Evolutionary conservation across 2,329 filamentous ascomycete species (phyloP).

Genomic region (Escovopsis weberi): DNA sequence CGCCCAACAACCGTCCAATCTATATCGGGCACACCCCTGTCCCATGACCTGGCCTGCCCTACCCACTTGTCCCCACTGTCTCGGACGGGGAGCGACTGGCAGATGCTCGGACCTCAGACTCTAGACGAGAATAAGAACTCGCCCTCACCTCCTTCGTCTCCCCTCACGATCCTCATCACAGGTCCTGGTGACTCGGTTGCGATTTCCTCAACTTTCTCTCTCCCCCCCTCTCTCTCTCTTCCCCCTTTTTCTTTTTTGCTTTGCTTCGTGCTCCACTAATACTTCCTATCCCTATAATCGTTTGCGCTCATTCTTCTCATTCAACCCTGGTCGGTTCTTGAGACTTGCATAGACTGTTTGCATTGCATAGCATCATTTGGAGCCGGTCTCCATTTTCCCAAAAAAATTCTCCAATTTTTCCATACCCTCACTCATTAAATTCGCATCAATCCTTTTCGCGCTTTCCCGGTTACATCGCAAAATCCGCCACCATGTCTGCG

Average conservation of each 20-base stretch:
- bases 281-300: not conserved
- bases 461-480: constrained; percentile 2
- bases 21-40: not conserved
- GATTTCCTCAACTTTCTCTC: constrained; percentile 4
- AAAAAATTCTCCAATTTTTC: too few relatives aligned
- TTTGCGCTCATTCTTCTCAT: too few relatives aligned
- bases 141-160: constrained; percentile 13
- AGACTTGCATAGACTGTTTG: not conserved
- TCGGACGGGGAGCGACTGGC: not conserved
- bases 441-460: not conserved
- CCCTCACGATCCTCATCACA: constrained; percentile 6
- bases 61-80: not conserved
- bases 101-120: constrained; percentile 2
- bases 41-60: constrained; percentile 1
- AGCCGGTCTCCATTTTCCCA: constrained; percentile 9
- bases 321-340: too few relatives aligned
- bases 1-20: constrained; percentile 1
- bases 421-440: too few relatives aligned
- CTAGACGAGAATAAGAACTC: constrained; percentile 15
- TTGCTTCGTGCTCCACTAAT: not conserved
- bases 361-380: constrained; percentile 3
- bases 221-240: constrained; percentile 5
- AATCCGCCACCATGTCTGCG: constrained; percentile 18
- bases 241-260: not conserved
- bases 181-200: constrained; percentile 1